Percentiles rank a stretch among this genome's conserved stretches.
phyloP scores from a whole-genome alignment of 2,329 filamentous ascomycete species.

The Apiospora marii region DNA sequence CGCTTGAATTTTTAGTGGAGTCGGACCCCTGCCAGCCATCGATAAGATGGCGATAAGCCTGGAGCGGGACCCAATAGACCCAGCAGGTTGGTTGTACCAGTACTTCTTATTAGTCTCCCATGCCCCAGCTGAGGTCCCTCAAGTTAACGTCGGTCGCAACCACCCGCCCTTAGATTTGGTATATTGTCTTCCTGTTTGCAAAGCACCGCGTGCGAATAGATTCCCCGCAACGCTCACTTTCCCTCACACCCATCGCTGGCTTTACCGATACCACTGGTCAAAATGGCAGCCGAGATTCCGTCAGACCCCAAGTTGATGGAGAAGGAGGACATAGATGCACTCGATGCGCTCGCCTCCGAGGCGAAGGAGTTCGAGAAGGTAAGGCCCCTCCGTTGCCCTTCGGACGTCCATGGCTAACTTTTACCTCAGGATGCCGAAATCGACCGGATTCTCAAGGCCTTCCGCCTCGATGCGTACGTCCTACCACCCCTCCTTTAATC shows the following conservation, averaged over 20 bases:
- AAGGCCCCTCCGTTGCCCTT: constrained; percentile 33
- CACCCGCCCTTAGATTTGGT: background rate
- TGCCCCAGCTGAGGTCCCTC: background rate
- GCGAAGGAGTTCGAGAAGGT: constrained; percentile 93
- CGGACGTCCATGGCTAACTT: background rate
- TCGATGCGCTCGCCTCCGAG: constrained; percentile 83
- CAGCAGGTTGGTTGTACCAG: background rate
- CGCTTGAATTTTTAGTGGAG: constrained; percentile 18
- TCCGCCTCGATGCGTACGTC: constrained; percentile 68
- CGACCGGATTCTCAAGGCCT: constrained; percentile 90
- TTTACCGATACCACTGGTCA: background rate
- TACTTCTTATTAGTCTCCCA: background rate
- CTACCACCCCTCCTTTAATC: background rate
- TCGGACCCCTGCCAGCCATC: constrained; percentile 1
- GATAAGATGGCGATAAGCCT: background rate
- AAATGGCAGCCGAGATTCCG: constrained; percentile 17
- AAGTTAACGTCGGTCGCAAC: constrained; percentile 12
- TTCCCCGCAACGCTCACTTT: background rate
- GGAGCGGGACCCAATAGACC: background rate
- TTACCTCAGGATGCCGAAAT: constrained; percentile 84
- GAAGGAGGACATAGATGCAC: constrained; percentile 72
- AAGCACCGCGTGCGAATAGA: background rate
- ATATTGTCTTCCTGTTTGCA: constrained; percentile 7
- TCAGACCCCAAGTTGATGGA: constrained; percentile 16
- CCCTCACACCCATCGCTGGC: background rate